Evolutionary conservation across 805 yeast genomes (phyloP).

Genomic region (Tetrapisispora taiwanensis): DNA sequence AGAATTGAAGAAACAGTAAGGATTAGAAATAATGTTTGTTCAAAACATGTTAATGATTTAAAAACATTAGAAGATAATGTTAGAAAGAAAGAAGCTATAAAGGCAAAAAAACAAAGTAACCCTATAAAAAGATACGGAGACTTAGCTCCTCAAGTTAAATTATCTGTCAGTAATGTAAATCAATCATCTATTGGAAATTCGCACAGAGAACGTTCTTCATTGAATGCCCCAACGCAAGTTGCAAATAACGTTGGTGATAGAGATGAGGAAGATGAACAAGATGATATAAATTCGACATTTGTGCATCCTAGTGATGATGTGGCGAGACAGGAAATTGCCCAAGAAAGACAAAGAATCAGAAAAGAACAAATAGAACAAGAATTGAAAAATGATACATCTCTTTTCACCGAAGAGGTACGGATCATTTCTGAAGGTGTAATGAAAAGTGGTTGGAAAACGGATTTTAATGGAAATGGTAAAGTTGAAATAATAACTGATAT

Average conservation of each 20-base stretch:
- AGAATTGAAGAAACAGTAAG: constrained; percentile 74
- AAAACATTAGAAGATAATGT: constrained; percentile 23
- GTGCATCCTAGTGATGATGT: constrained; percentile 31
- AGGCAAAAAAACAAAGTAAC: constrained; percentile 20
- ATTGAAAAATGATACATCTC: constrained; percentile 28
- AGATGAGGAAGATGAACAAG: constrained; percentile 27
- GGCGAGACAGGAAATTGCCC: constrained; percentile 24
- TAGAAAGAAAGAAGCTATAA: constrained; percentile 31
- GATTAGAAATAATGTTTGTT: constrained; percentile 50
- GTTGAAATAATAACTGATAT: constrained; percentile 73
- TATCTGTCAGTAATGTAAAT: constrained; percentile 23
- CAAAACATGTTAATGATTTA: constrained; percentile 43
- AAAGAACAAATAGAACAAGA: constrained; percentile 27
- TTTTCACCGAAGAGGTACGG: constrained; percentile 64
- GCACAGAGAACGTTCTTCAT: background rate
- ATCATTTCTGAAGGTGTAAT: constrained; percentile 70
- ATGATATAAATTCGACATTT: constrained; percentile 18
- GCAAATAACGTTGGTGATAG: constrained; percentile 8
- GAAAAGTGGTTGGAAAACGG: constrained; percentile 92
- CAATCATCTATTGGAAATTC: background rate
- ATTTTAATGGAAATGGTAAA: constrained; percentile 65
- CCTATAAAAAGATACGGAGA: constrained; percentile 31
- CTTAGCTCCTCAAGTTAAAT: constrained; percentile 30
- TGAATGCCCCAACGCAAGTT: background rate
- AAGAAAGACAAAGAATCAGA: constrained; percentile 25